These are phyloP conservation scores for Phytophthora sp. DNA, from an alignment of 352 stramenopile genomes.

Conservation along the genomic window DNA sequence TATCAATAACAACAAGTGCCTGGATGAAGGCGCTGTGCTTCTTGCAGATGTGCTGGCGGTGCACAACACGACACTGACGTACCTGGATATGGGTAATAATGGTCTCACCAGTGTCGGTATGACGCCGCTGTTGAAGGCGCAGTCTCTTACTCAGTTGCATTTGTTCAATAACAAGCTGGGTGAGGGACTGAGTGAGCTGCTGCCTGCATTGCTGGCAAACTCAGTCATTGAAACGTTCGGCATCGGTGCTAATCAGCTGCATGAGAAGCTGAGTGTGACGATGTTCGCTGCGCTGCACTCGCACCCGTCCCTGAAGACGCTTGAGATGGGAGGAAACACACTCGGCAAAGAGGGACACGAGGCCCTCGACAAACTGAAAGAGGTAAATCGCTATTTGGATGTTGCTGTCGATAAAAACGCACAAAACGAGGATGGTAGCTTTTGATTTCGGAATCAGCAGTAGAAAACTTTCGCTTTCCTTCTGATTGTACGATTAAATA, in stretches of 20 bases:
- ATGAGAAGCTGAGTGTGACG: conserved; percentile 59
- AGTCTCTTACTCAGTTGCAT: conserved; percentile 61
- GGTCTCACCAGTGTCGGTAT: conserved; percentile 57
- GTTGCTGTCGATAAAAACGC: conserved; percentile 84
- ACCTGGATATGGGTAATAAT: conserved; percentile 79
- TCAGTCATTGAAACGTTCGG: conserved; percentile 63
- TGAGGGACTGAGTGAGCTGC: conserved; percentile 49
- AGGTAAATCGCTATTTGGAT: conserved; percentile 64
- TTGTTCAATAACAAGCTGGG: conserved; percentile 83
- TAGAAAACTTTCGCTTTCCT: conserved; percentile 20
- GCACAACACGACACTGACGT: conserved; percentile 50
- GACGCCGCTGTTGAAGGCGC: conserved; percentile 47
- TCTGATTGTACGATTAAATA: conserved; percentile 42
- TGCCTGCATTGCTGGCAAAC: conserved; percentile 63
- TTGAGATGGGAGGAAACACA: conserved; percentile 87
- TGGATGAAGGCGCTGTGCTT: conserved; percentile 51
- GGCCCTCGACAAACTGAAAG: conserved; percentile 66
- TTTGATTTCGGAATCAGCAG: conserved; percentile 43
- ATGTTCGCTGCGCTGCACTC: conserved; percentile 73
- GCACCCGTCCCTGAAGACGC: conserved; percentile 72
- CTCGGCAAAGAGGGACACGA: conserved; percentile 68
- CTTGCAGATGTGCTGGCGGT: conserved; percentile 44
- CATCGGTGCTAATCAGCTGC: conserved; percentile 73
- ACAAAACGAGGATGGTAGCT: conserved; percentile 69
- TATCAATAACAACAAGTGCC: conserved; percentile 67